These are phyloP conservation scores for Chalciporus chontae DNA, from an alignment of 768 basidiomycete species.

Conservation along the genomic window DNA sequence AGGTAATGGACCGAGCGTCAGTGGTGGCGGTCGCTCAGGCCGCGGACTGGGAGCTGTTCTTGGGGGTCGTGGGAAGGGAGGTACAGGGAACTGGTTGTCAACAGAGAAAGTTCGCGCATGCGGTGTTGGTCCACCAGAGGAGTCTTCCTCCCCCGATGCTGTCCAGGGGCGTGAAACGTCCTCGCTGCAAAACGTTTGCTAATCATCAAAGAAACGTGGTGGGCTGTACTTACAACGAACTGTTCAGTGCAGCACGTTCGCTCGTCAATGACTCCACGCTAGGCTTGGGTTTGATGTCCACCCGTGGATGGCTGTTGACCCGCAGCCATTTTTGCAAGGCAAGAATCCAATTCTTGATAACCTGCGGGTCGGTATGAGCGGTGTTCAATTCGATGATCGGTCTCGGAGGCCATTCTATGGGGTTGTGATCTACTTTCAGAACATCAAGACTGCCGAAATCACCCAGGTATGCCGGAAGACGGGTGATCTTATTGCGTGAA, in stretches of 20 bases:
- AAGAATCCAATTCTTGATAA: slow-evolving; percentile 69
- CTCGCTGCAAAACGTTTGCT: slow-evolving; percentile 29
- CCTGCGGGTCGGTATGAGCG: slow-evolving; percentile 43
- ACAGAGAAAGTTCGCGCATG: slow-evolving; percentile 61
- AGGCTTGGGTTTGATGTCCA: slow-evolving; percentile 30
- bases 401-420: slow-evolving; percentile 88
- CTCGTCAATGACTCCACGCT: slow-evolving; percentile 50
- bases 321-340: slow-evolving; percentile 76
- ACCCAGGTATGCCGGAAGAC: slow-evolving; percentile 74
- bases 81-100: slow-evolving; percentile 55
- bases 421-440: slow-evolving; percentile 87
- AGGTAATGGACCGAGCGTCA: slow-evolving; percentile 45
- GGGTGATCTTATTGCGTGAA: slow-evolving; percentile 77
- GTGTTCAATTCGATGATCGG: slow-evolving; percentile 44
- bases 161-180: slow-evolving; percentile 44
- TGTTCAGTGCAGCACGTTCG: slow-evolving; percentile 38
- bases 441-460: slow-evolving; percentile 72
- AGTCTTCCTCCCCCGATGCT: slow-evolving; percentile 36
- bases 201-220: background rate
- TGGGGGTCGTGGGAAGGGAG: slow-evolving; percentile 21
- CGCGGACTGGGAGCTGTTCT: slow-evolving; percentile 24
- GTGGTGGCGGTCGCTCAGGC: slow-evolving; percentile 43
- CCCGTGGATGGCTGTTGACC: slow-evolving; percentile 36
- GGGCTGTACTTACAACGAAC: slow-evolving; percentile 24
- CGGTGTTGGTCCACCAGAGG: slow-evolving; percentile 38